These are phyloP conservation scores for Lasiodiplodia sp. DNA, from an alignment of 2,329 filamentous ascomycete species.

Conservation along the genomic window DNA sequence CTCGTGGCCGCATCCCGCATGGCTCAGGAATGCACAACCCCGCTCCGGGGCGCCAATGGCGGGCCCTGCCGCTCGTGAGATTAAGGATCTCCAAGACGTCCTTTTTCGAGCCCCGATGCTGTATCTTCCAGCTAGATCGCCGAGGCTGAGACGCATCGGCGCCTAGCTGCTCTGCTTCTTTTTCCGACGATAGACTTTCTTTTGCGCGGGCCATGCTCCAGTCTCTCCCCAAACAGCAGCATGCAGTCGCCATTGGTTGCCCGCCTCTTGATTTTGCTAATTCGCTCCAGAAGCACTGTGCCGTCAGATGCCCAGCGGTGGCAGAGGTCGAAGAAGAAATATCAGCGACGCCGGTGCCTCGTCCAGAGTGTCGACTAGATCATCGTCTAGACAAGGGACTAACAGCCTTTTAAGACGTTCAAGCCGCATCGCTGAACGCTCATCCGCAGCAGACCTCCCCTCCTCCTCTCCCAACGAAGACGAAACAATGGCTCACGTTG, in stretches of 20 bases:
- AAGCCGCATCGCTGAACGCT: constrained; percentile 31
- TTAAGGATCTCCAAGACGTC: constrained; percentile 26
- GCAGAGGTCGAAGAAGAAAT: constrained; percentile 31
- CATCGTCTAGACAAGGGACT: constrained; percentile 28
- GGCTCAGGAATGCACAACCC: constrained; percentile 2
- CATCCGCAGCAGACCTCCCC: constrained; percentile 23
- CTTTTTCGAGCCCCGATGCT: constrained; percentile 23
- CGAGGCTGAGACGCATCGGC: constrained; percentile 30
- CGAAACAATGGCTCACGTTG: constrained; percentile 48
- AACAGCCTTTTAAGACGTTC: constrained; percentile 30
- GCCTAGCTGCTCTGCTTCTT: constrained; percentile 25
- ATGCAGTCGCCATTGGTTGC: constrained; percentile 30
- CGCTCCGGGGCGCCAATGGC: constrained; percentile 11
- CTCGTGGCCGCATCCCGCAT: constrained; percentile 26
- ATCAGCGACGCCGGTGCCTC: constrained; percentile 30
- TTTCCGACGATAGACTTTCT: constrained; percentile 27
- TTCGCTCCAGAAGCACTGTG: constrained; percentile 28
- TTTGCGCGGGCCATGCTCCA: constrained; percentile 29
- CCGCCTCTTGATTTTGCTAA: constrained; percentile 27
- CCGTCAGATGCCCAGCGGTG: constrained; percentile 31
- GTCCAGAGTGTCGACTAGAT: constrained; percentile 30
- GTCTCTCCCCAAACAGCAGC: constrained; percentile 29
- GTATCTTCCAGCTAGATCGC: constrained; percentile 26
- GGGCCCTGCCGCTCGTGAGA: constrained; percentile 13
- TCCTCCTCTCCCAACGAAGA: constrained; percentile 29